Evolutionary conservation across 31 red algal species (phyloP).

Genomic region (Asparagopsis taxiformis): DNA sequence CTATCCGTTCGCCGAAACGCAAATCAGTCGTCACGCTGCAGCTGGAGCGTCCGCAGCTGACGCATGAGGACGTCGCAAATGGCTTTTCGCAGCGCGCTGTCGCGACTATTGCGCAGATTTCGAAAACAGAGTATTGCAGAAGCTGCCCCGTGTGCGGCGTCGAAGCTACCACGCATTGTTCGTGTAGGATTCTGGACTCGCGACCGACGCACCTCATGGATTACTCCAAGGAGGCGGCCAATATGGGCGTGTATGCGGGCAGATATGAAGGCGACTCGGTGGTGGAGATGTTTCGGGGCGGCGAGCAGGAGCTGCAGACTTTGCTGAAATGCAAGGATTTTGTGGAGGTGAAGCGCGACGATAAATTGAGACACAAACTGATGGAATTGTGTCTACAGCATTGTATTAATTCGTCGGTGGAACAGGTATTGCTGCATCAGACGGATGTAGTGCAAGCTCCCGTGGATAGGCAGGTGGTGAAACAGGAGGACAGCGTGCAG

Average conservation of each 20-base stretch:
- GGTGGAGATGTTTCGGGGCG: slow-evolving; percentile 6
- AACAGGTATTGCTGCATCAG: no score
- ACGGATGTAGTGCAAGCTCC: no score
- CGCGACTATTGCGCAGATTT: slow-evolving; percentile 1
- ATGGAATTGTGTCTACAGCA: no score
- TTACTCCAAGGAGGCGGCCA: not conserved
- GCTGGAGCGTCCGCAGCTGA: no score
- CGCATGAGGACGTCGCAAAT: no score
- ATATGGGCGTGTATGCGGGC: slow-evolving; percentile 1
- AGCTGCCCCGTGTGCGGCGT: not conserved
- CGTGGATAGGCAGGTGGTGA: no score
- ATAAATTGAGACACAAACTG: no score
- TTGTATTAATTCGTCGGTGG: no score
- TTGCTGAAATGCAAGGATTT: not conserved
- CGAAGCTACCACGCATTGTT: not conserved
- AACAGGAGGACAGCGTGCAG: no score
- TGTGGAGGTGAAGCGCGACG: no score
- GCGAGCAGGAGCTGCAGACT: slow-evolving; percentile 5
- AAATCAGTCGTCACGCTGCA: not conserved
- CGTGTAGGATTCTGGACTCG: not conserved
- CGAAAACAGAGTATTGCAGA: slow-evolving; percentile 8
- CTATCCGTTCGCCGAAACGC: not conserved
- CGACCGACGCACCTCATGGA: not conserved
- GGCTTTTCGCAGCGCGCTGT: no score
- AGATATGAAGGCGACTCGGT: not conserved